Evolutionary conservation across 1,284 basidiomycete genomes (phyloP), one percentile per base, ranked within the genome.

Genomic region (Agaricales sp.): DNA sequence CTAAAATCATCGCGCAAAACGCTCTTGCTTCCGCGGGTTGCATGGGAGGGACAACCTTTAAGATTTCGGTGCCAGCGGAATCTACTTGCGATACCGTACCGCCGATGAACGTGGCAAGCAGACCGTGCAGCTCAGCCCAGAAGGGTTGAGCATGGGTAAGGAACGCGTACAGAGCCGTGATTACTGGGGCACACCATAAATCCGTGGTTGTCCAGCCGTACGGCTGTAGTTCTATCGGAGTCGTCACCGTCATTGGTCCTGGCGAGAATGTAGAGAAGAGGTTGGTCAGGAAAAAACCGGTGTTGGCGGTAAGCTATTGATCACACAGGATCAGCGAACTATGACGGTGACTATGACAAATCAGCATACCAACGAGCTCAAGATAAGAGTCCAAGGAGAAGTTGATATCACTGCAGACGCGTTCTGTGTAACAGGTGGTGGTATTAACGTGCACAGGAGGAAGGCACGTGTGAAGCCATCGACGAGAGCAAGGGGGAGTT

Each of bases 81-180:
- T 30, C 26, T n/a, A n/a, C n/a, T n/a, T n/a, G n/a, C n/a, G n/a
- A n/a, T n/a, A 53, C 53, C 43, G 58, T 55, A 12, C 65, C 63
- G 25, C 64, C 64, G 37, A 79, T 66, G 53, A 71, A 55, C 4
- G 67, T 64, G 19, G 69, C 58, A 35, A 81, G 54, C 25, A 77
- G 55, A 4, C 59, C 52, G 53, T 87, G 82, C 24, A 75, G 52
- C 22, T 80, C 74, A 0, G 74, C 75, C 81, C 84, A 88, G 64
- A 85, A 85, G 0, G 84, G 83, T 62, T 87, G 84, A 1, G 81
- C 77, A 56, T 88, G 83, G 14, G 86, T 88, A 51, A 87, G 71
- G 53, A 84, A 74, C 48, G 85, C 81, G 57, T 80, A 87, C 11
- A 87, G 60, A 0, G 70, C 84, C 11, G 83, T 86, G 56, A 78